Conservation (phyloP, 1,139 yeast genomes). For the Pichia sp. region DNA sequence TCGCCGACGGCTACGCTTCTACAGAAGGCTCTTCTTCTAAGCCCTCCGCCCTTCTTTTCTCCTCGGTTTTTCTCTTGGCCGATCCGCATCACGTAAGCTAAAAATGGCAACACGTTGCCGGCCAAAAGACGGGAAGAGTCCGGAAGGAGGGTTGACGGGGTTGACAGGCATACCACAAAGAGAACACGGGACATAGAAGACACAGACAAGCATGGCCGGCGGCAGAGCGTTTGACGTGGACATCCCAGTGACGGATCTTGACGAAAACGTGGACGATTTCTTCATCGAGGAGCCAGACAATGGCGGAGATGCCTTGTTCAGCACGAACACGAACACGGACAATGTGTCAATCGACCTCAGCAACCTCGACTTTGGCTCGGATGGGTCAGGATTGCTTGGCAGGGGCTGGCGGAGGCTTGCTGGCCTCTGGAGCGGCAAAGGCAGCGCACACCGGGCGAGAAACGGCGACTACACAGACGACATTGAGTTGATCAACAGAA, state of each 20-base stretch:
- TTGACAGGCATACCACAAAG: neutral
- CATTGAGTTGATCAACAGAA: conserved; percentile 13
- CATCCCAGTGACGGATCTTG: conserved; percentile 56
- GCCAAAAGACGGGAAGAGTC: neutral
- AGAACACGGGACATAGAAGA: neutral
- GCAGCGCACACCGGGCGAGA: neutral
- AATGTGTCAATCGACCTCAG: conserved; percentile 22
- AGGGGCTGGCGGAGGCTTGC: neutral
- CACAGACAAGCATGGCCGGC: conserved; percentile 1
- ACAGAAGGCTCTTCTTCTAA: neutral
- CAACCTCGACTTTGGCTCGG: conserved; percentile 16
- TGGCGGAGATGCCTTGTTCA: neutral
- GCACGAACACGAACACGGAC: neutral
- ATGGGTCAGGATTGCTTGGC: neutral
- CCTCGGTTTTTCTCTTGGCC: neutral
- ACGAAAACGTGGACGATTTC: conserved; percentile 44
- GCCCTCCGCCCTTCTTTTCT: neutral
- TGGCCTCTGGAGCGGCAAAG: conserved; percentile 4
- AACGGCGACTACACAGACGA: conserved; percentile 12
- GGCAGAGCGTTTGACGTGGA: conserved; percentile 38
- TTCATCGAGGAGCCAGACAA: conserved; percentile 28
- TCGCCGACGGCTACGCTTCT: neutral
- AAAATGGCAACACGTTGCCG: neutral
- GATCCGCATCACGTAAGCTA: conserved; percentile 2
- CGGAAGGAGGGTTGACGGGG: neutral